Evolutionary conservation across 768 basidiomycete genomes (phyloP), one percentile per base, ranked within the genome.

Genomic region (Mycena haematopus): DNA sequence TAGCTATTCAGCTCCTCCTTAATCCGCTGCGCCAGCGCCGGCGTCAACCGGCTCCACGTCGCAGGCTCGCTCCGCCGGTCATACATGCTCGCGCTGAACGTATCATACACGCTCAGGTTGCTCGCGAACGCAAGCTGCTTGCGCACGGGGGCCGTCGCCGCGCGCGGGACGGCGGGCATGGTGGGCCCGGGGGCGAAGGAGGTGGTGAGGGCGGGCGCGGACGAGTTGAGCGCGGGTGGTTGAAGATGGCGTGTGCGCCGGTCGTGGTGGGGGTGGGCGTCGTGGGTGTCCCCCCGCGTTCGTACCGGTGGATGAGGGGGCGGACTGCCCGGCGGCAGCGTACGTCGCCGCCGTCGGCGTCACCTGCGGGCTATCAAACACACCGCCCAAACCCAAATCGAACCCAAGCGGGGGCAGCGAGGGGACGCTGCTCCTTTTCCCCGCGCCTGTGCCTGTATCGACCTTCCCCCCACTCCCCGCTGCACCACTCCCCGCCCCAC

Each of bases 1-100:
- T 93, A 99, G 58, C 93, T 94, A 77, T 99, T 99, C 55, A 99
- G 81, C 78, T 96, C 94, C 78, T 96, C 95, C 83, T 99, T 99
- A 76, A 99, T 99, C 70, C 90, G 84, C 81, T 98, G 94, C 42
- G 96, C 96, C 70, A 99, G 80, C 60, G 91, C 88, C 46, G 96
- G 97, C 55, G 97, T 99, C 70, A 99, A 78, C 42, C 93, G 85
- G 77, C 96, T 98, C 89, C 95, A 98, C 27, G 96, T 99, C 50
- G 95, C 96, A 22, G 94, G 95, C 76, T 98, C 96, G 68, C 93
- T 95, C 70, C 95, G 82, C 56, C 97, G 83, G 77, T 99, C 96
- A 77, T 99, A 99, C 63, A 94, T 90, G 33, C 85, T 81, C 22
- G 93, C 76, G 47, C 93, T 87, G 81, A 97, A 99, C n/a, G 96